phyloP scores from a whole-genome alignment of 176 grass and related monocot species.

The Carex pumila region DNA sequence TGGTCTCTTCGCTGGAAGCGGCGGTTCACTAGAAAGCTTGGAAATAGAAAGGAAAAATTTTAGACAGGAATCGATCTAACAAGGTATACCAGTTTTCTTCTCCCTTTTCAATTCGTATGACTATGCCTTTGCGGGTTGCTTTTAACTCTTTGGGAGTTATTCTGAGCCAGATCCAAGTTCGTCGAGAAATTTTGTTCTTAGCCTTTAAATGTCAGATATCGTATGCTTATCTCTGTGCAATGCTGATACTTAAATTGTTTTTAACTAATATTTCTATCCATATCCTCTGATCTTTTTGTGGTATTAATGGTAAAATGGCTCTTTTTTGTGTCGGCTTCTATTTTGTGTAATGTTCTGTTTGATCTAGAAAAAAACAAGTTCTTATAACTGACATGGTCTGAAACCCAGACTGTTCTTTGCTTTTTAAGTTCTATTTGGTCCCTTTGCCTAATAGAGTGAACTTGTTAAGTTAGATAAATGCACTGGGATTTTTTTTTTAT shows the following conservation, averaged over 20 bases:
- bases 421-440: neutral
- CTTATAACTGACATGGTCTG: neutral
- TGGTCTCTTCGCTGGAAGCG: neutral
- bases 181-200: neutral
- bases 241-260: neutral
- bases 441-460: neutral
- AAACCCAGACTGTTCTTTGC: neutral
- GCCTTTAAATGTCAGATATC: neutral
- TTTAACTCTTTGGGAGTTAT: neutral
- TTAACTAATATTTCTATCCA: neutral
- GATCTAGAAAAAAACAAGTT: neutral
- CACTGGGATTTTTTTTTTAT: neutral
- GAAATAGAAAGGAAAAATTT: neutral
- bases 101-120: neutral
- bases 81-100: neutral
- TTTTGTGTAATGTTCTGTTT: neutral
- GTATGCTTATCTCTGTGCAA: neutral
- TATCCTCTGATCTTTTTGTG: neutral
- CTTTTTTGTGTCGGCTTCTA: neutral
- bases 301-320: no score
- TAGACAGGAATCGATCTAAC: neutral
- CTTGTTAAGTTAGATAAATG: neutral
- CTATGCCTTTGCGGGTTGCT: neutral
- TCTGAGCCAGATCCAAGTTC: conserved; percentile 24
- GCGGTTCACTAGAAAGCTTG: neutral